Evolutionary conservation across 257 asterid genomes (phyloP).

Genomic region (Solanum verrucosum): DNA sequence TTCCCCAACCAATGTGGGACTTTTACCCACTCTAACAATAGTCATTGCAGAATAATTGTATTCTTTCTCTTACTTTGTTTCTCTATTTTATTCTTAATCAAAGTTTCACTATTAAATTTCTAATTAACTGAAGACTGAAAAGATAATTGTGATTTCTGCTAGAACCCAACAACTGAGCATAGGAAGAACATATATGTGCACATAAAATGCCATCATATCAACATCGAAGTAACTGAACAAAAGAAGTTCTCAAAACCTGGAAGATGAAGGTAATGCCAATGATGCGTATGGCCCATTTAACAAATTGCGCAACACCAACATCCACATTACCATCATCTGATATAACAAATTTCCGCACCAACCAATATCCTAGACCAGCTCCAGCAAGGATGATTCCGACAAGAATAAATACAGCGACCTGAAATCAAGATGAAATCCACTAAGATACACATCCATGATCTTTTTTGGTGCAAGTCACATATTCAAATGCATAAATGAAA

Average conservation of each 20-base stretch:
- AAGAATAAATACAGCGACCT: slow-evolving; percentile 66
- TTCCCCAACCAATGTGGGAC: no score
- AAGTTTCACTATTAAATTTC: not conserved
- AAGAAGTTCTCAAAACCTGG: slow-evolving; percentile 37
- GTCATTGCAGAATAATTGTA: not conserved
- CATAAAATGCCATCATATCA: not conserved
- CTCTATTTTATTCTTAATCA: not conserved
- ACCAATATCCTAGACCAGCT: slow-evolving; percentile 90
- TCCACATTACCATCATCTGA: slow-evolving; percentile 82
- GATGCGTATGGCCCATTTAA: slow-evolving; percentile 80
- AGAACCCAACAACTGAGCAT: not conserved
- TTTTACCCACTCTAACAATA: no score
- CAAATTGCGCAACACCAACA: slow-evolving; percentile 74
- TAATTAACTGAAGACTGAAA: not conserved
- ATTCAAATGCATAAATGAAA: not conserved
- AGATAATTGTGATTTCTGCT: not conserved
- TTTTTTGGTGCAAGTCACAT: not conserved
- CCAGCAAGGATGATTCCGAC: slow-evolving; percentile 78
- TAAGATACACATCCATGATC: not conserved
- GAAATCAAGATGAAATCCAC: slow-evolving; percentile 3
- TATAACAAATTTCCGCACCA: slow-evolving; percentile 77
- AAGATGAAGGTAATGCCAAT: slow-evolving; percentile 61
- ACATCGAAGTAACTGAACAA: not conserved
- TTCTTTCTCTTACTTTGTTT: not conserved
- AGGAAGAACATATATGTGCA: not conserved